Percentiles rank a stretch among this genome's conserved stretches.
These are phyloP conservation scores for Clavariopsis aquatica DNA, from an alignment of 495 filamentous ascomycete species.

Conservation along the genomic window DNA sequence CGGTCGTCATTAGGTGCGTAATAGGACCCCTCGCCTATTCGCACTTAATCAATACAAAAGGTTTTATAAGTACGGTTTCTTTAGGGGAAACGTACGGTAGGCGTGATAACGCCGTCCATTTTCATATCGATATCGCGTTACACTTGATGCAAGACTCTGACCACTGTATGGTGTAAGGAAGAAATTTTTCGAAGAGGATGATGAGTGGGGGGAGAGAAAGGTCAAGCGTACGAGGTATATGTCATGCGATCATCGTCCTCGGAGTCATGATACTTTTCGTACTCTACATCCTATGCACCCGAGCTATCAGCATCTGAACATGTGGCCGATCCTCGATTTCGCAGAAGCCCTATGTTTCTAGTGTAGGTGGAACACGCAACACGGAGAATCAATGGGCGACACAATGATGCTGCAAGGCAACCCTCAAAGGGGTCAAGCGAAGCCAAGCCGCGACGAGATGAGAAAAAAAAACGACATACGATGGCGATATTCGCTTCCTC, in stretches of 20 bases:
- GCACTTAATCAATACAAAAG: neutral
- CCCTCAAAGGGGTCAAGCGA: too few relatives aligned
- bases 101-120: conserved; percentile 43
- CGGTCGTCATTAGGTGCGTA: conserved; percentile 37
- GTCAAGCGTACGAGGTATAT: conserved; percentile 31
- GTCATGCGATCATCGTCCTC: conserved; percentile 31
- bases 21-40: conserved; percentile 33
- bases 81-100: conserved; percentile 27
- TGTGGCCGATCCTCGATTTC: too few relatives aligned
- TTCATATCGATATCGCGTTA: conserved; percentile 42
- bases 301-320: neutral
- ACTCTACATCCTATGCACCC: neutral
- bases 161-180: conserved; percentile 17
- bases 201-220: neutral
- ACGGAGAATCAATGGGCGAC: neutral
- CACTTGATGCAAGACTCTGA: conserved; percentile 37
- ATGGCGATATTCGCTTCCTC: conserved; percentile 4
- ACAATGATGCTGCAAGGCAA: too few relatives aligned
- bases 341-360: neutral
- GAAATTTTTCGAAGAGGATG: neutral
- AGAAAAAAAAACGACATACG: neutral
- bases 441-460: too few relatives aligned
- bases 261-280: conserved; percentile 15
- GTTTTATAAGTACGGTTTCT: neutral
- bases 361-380: too few relatives aligned